A percentile compares a stretch with the other conserved stretches of the same genome.
These are phyloP conservation scores for Plectosphaerella plurivora DNA, from an alignment of 2,329 filamentous ascomycete species.

Conservation along the genomic window DNA sequence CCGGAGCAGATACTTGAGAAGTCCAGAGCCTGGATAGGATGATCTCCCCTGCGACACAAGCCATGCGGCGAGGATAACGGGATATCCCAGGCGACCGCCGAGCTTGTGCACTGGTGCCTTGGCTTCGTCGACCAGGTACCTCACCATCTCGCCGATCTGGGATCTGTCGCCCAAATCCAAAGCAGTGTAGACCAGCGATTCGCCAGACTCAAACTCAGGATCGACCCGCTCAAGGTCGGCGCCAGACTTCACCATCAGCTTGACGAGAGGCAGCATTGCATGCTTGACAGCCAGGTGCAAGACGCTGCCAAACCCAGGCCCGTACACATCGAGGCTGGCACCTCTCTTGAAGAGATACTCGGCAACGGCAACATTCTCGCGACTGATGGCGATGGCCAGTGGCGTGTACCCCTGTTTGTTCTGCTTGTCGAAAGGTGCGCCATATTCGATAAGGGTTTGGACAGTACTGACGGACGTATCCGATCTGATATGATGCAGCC, in stretches of 20 bases:
- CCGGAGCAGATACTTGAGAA: slow-evolving; percentile 1
- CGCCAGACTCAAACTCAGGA: background rate
- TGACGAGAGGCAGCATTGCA: background rate
- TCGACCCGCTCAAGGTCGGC: background rate
- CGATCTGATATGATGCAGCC: slow-evolving; percentile 3
- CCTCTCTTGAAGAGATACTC: background rate
- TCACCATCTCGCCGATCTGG: slow-evolving; percentile 1
- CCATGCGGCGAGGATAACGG: background rate
- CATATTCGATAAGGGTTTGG: slow-evolving; percentile 7
- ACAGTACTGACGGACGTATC: background rate
- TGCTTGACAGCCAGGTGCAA: background rate
- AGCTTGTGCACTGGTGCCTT: background rate
- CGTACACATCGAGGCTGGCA: background rate
- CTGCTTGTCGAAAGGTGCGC: slow-evolving; percentile 5
- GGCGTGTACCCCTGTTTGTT: slow-evolving; percentile 8
- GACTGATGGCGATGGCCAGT: slow-evolving; percentile 2
- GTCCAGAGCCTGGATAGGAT: no score
- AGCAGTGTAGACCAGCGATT: background rate
- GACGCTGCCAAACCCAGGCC: background rate
- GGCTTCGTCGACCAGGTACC: slow-evolving; percentile 12
- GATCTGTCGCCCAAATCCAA: background rate
- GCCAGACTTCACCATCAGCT: background rate
- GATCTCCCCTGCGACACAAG: no score
- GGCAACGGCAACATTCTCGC: background rate
- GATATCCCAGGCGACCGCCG: background rate